A percentile compares a stretch with the other conserved stretches of the same genome.
These are phyloP conservation scores for Rugonectria rugulosa DNA, from an alignment of 2,329 filamentous ascomycete species.

Conservation along the genomic window DNA sequence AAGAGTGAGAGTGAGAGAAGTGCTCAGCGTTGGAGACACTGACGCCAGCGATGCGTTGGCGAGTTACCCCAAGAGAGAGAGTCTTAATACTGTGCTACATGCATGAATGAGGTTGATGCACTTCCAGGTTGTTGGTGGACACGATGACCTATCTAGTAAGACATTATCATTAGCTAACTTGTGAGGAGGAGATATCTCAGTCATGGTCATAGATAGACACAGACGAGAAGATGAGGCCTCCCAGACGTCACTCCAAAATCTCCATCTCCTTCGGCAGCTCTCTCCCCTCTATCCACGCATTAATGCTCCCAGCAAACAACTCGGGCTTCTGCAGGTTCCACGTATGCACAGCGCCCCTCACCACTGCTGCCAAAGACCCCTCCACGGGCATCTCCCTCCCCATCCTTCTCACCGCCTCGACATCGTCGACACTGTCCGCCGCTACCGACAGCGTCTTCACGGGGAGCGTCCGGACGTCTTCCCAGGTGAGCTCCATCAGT, in stretches of 20 bases:
- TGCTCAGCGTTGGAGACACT: background rate
- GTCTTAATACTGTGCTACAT: no score
- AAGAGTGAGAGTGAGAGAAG: background rate
- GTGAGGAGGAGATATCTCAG: no score
- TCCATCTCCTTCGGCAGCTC: conserved; percentile 40
- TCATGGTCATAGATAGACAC: no score
- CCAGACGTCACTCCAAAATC: conserved; percentile 17
- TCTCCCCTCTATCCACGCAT: conserved; percentile 44
- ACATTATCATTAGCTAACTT: background rate
- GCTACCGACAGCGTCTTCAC: conserved; percentile 42
- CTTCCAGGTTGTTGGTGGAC: no score
- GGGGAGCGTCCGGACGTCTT: conserved; percentile 34
- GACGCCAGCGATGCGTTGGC: conserved; percentile 11
- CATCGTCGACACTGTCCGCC: conserved; percentile 44
- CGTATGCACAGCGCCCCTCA: conserved; percentile 47
- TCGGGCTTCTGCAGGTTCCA: conserved; percentile 52
- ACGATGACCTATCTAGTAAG: background rate
- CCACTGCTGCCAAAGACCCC: conserved; percentile 41
- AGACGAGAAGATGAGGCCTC: background rate
- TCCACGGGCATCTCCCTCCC: conserved; percentile 34
- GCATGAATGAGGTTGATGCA: no score
- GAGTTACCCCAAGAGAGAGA: background rate
- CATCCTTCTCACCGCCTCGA: conserved; percentile 42
- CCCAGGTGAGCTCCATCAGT: conserved; percentile 34
- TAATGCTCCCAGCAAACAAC: conserved; percentile 47